Conservation (phyloP, 1,139 yeast species). For the Debaryomyces fabryi region DNA sequence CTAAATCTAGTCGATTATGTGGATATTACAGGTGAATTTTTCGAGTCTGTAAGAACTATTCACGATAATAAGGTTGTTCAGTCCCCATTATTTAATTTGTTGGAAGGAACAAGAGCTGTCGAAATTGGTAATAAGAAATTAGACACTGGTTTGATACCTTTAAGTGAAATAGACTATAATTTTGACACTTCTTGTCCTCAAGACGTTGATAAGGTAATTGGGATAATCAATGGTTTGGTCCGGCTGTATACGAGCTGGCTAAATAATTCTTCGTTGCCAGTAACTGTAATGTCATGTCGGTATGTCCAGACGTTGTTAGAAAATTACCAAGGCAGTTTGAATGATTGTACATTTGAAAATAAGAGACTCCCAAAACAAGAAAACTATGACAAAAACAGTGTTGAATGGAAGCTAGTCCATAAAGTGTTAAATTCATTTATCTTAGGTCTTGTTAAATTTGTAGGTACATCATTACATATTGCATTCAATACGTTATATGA, state of each 20-base stretch:
- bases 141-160: constrained; percentile 60
- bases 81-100: constrained; percentile 55
- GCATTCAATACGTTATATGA: constrained; percentile 69
- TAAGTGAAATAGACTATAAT: constrained; percentile 40
- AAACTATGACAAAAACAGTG: constrained; percentile 11
- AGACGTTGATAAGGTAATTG: constrained; percentile 40
- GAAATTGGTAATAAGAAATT: constrained; percentile 64
- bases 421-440: constrained; percentile 49
- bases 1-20: constrained; percentile 23
- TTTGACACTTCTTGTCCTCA: constrained; percentile 42
- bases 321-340: constrained; percentile 32
- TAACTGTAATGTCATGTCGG: constrained; percentile 65
- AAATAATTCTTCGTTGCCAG: constrained; percentile 60
- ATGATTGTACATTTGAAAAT: constrained; percentile 25
- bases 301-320: constrained; percentile 60
- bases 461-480: constrained; percentile 49
- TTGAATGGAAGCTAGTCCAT: constrained; percentile 40
- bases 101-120: constrained; percentile 76
- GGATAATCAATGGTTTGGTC: constrained; percentile 50
- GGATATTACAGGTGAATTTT: constrained; percentile 49
- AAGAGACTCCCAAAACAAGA: constrained; percentile 14
- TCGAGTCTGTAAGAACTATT: constrained; percentile 32
- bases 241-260: constrained; percentile 60
- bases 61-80: constrained; percentile 50
- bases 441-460: constrained; percentile 55